Conservation (phyloP, 371 early-diverging fungal genomes). For the Funneliformis caledonium region DNA sequence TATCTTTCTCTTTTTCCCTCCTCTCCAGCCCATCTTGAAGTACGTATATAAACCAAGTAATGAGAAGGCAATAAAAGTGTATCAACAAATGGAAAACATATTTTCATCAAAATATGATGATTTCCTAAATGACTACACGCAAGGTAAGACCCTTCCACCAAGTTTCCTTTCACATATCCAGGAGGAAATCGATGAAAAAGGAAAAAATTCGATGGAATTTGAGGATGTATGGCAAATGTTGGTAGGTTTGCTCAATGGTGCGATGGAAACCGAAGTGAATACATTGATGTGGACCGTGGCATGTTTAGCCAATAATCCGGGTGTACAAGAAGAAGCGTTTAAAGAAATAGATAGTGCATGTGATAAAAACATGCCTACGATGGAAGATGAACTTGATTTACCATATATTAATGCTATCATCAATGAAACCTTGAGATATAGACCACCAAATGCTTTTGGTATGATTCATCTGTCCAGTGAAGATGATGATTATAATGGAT, state of each 20-base stretch:
- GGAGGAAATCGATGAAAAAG: background rate
- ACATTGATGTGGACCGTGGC: background rate
- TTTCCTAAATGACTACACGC: background rate
- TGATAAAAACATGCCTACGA: background rate
- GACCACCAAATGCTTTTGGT: conserved; percentile 11
- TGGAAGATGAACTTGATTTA: background rate
- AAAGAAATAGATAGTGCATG: background rate
- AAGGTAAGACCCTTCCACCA: background rate
- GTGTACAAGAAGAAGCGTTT: background rate
- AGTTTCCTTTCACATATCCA: background rate
- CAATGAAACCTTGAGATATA: conserved; percentile 1
- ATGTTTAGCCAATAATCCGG: conserved; percentile 7
- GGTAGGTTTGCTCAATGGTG: conserved; percentile 4
- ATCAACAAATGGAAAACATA: background rate
- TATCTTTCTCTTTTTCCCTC: too few species aligned
- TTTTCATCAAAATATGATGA: background rate
- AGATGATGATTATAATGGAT: conserved; percentile 25
- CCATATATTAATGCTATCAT: conserved; percentile 23
- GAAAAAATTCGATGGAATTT: background rate
- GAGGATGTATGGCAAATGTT: background rate
- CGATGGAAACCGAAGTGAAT: conserved; percentile 14
- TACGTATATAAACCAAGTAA: background rate
- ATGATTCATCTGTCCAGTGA: background rate
- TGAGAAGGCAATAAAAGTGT: background rate
- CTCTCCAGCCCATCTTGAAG: background rate